Evolutionary conservation across 257 asterid genomes (phyloP), one percentile per base, ranked within the genome.

Genomic region (Handroanthus guayacan): DNA sequence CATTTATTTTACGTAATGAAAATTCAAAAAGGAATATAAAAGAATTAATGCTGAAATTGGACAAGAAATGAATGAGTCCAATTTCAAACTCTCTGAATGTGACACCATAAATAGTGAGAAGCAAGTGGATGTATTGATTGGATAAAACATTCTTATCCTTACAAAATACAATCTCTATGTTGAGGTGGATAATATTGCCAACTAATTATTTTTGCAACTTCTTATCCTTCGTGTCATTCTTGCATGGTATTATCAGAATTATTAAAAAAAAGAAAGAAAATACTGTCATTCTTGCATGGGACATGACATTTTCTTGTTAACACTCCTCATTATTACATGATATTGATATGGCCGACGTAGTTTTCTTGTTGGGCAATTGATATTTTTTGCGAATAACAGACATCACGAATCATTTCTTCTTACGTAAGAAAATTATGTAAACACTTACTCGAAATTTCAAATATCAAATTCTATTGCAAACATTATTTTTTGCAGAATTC

Each of bases 151-250:
- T 80, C 87, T 73, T 77, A 83, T 83, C 84, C 84, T 62, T 16
- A 3, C 12, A 41, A 38, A 69, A 63, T 6, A 48, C 43, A 14
- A 55, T 39, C 14, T 44, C 16, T 17, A 0, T 77, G 34, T 44
- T 45, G 50, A 74, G 25, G 1, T 5, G 78, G 81, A 82, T 77
- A 75, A 75, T 31, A 80, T 78, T 78, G 89, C 81, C 87, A 85
- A 71, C 84, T 45, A 81, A 66, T 77, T 68, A 43, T n/a, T 54
- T 5, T 13, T 55, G 74, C 81, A 69, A 63, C 80, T 82, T 70
- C 79, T 74, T 80, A 79, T 82, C 86, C 56, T 38, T 45, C 34
- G 75, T 81, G 31, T 25, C 31, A 25, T 25, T 25, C 1, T 25
- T 25, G 31, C 31, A 25, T 25, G 31, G 31, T 1, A 25, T 25